These are phyloP conservation scores for Cynara cardunculus DNA, from an alignment of 129 eudicot genomes.

Conservation along the genomic window DNA sequence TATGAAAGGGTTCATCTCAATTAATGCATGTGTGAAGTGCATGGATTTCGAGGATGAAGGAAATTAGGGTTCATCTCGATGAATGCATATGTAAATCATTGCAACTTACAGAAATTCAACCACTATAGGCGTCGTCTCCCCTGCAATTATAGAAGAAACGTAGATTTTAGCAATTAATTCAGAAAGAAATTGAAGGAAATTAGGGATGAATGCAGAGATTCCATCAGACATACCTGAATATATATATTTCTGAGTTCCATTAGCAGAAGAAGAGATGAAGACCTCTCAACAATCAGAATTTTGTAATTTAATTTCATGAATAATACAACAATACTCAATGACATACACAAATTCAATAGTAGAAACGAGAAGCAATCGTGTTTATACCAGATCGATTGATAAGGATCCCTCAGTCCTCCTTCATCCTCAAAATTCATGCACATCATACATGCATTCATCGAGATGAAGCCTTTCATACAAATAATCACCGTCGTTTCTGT, in stretches of 20 bases:
- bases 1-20: too few relatives aligned
- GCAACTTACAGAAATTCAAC: conserved; percentile 64
- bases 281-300: background rate
- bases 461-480: background rate
- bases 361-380: background rate
- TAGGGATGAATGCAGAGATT: background rate
- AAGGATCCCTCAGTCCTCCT: background rate
- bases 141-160: conserved; percentile 24
- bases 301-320: background rate
- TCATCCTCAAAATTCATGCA: background rate
- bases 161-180: background rate
- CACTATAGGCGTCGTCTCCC: conserved; percentile 40
- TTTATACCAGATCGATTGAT: background rate
- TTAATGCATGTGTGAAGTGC: too few relatives aligned
- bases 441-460: background rate
- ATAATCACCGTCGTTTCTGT: background rate
- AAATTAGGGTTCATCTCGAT: too few relatives aligned
- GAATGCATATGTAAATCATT: too few relatives aligned
- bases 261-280: background rate
- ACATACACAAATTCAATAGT: background rate
- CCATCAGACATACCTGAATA: conserved; percentile 33
- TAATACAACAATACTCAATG: background rate
- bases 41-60: too few relatives aligned
- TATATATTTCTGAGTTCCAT: conserved; percentile 39
- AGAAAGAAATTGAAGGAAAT: background rate